These are phyloP conservation scores for Elsinoe batatas DNA, from an alignment of 2,329 filamentous ascomycete species.

Conservation along the genomic window DNA sequence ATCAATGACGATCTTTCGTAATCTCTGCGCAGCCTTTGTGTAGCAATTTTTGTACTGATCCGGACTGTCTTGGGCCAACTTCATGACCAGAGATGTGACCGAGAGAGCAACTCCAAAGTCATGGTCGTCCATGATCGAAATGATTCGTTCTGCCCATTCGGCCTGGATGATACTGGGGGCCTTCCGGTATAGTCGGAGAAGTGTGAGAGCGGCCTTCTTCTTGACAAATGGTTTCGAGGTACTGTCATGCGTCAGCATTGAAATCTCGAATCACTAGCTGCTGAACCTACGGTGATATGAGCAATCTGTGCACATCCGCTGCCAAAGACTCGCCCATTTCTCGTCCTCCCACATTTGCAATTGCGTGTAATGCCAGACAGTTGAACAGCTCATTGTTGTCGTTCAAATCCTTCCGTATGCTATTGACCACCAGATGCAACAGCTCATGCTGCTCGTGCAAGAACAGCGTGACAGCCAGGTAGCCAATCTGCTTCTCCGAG, in stretches of 20 bases:
- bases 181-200: slow-evolving; percentile 90
- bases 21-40: slow-evolving; percentile 77
- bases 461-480: slow-evolving; percentile 93
- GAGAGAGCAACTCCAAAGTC: slow-evolving; percentile 93
- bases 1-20: slow-evolving; percentile 86
- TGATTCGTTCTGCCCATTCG: slow-evolving; percentile 95
- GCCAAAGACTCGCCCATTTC: slow-evolving; percentile 96
- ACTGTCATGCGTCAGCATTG: slow-evolving; percentile 27
- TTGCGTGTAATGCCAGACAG: slow-evolving; percentile 89
- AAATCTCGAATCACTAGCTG: slow-evolving; percentile 22
- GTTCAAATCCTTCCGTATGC: slow-evolving; percentile 88
- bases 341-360: slow-evolving; percentile 90
- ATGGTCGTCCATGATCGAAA: slow-evolving; percentile 95
- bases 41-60: slow-evolving; percentile 92
- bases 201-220: slow-evolving; percentile 93
- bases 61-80: slow-evolving; percentile 84
- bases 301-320: slow-evolving; percentile 78
- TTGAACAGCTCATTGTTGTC: slow-evolving; percentile 98
- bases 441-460: slow-evolving; percentile 95
- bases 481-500: slow-evolving; percentile 98
- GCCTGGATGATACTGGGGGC: slow-evolving; percentile 86
- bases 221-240: slow-evolving; percentile 96
- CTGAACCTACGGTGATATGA: slow-evolving; percentile 78
- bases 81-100: slow-evolving; percentile 90
- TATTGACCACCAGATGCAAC: slow-evolving; percentile 92